Conservation (phyloP, 2,329 filamentous ascomycete species). For the Setomelanomma holmii region DNA sequence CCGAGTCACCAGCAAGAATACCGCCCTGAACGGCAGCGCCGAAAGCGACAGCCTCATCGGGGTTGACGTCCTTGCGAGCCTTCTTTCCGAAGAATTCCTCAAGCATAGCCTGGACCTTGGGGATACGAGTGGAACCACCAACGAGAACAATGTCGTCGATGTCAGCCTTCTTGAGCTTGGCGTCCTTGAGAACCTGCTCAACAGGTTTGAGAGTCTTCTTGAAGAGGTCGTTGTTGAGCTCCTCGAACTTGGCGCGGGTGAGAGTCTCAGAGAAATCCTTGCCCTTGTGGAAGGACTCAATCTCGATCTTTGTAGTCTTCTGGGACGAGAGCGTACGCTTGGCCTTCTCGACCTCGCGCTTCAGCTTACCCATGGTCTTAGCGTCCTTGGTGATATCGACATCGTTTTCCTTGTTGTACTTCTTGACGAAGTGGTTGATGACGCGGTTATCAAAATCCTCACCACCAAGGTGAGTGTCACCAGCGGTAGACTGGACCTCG, state of each 20-base stretch:
- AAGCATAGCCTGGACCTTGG: slow-evolving; percentile 92
- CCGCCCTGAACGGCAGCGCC: slow-evolving; percentile 97
- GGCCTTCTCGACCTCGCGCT: slow-evolving; percentile 99
- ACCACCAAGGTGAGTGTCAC: slow-evolving; percentile 97
- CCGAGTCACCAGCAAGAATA: slow-evolving; percentile 88
- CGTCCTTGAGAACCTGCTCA: slow-evolving; percentile 97
- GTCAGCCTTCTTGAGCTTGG: slow-evolving; percentile 94
- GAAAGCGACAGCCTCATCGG: slow-evolving; percentile 97
- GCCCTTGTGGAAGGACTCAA: slow-evolving; percentile 95
- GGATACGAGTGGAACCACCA: slow-evolving; percentile 98
- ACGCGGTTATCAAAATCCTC: slow-evolving; percentile 99
- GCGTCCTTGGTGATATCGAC: slow-evolving; percentile 93
- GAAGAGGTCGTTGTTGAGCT: slow-evolving; percentile 98
- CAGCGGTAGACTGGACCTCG: slow-evolving; percentile 91
- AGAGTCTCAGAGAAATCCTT: slow-evolving; percentile 98
- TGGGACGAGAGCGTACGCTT: slow-evolving; percentile 95
- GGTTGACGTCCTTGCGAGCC: slow-evolving; percentile 99
- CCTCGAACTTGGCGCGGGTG: slow-evolving; percentile 98
- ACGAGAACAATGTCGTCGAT: slow-evolving; percentile 97
- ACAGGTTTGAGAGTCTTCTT: slow-evolving; percentile 99
- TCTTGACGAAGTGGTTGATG: slow-evolving; percentile 95
- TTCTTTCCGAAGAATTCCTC: slow-evolving; percentile 99
- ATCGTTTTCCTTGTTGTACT: slow-evolving; percentile 97
- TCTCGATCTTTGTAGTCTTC: slow-evolving; percentile 93
- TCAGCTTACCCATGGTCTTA: slow-evolving; percentile 99